phyloP scores from a whole-genome alignment of 2,329 filamentous ascomycete genomes.

The Colletotrichum sp. region DNA sequence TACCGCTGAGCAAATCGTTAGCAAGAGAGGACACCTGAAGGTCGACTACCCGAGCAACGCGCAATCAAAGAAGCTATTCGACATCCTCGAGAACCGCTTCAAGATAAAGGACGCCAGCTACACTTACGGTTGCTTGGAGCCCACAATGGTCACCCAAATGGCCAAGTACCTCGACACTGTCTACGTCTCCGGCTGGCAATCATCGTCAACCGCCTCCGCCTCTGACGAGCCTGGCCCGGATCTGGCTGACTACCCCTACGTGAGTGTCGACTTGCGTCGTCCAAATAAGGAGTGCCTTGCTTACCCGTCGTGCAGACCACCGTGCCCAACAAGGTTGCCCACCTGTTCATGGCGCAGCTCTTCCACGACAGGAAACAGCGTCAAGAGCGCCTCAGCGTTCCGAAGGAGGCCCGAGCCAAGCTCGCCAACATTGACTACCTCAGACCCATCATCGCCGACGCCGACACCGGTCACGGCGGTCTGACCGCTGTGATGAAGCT shows the following conservation, averaged over 20 bases:
- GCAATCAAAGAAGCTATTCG: constrained; percentile 94
- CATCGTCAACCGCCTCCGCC: constrained; percentile 91
- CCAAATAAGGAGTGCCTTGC: background rate
- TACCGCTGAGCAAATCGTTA: constrained; percentile 95
- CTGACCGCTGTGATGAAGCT: constrained; percentile 99
- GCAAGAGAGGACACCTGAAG: constrained; percentile 89
- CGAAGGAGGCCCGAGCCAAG: constrained; percentile 74
- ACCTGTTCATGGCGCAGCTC: constrained; percentile 97
- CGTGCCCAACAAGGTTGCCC: constrained; percentile 96
- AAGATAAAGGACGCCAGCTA: constrained; percentile 87
- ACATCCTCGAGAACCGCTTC: constrained; percentile 85
- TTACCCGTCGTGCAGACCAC: constrained; percentile 69
- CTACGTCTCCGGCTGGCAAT: constrained; percentile 99
- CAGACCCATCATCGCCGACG: constrained; percentile 94
- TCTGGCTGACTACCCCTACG: constrained; percentile 96
- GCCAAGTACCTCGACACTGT: constrained; percentile 98
- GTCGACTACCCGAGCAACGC: constrained; percentile 91
- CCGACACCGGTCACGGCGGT: constrained; percentile 95
- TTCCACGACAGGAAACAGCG: constrained; percentile 99
- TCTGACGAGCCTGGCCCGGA: constrained; percentile 97
- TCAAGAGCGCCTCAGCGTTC: constrained; percentile 84
- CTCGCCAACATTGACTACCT: constrained; percentile 90
- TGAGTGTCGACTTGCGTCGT: constrained; percentile 43
- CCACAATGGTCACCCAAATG: constrained; percentile 99
- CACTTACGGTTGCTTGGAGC: constrained; percentile 97